phyloP scores from a whole-genome alignment of 192 early-diverging fungal genomes.

The Phlyctochytrium planicorne region DNA sequence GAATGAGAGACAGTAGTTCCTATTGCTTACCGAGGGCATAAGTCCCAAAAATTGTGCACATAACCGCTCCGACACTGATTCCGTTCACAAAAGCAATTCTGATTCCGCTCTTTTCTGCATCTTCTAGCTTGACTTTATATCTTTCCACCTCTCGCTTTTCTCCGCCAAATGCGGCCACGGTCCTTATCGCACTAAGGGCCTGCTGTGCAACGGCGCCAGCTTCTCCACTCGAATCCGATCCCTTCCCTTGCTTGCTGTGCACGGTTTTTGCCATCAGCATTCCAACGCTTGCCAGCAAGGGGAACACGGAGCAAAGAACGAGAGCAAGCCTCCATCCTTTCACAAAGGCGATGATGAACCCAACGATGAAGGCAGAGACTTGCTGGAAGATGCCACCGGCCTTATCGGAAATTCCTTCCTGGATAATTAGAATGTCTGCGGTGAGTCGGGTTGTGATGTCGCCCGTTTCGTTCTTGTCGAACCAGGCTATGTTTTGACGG shows the following conservation, averaged over 20 bases:
- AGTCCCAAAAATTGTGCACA: slow-evolving; percentile 71
- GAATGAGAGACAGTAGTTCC: neutral
- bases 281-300: slow-evolving; percentile 59
- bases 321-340: slow-evolving; percentile 81
- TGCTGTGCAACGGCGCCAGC: slow-evolving; percentile 87
- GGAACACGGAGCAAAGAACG: slow-evolving; percentile 75
- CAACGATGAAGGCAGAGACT: slow-evolving; percentile 35
- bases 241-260: slow-evolving; percentile 17
- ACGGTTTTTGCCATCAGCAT: slow-evolving; percentile 60
- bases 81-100: slow-evolving; percentile 60
- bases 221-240: slow-evolving; percentile 65
- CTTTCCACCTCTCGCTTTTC: slow-evolving; percentile 66
- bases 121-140: slow-evolving; percentile 61
- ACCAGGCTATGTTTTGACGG: slow-evolving; percentile 28
- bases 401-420: slow-evolving; percentile 58
- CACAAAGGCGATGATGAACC: slow-evolving; percentile 47
- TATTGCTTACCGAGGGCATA: slow-evolving; percentile 75
- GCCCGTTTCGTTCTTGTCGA: slow-evolving; percentile 45
- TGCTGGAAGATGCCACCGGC: slow-evolving; percentile 41
- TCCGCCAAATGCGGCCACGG: slow-evolving; percentile 83
- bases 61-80: slow-evolving; percentile 69
- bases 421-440: slow-evolving; percentile 42
- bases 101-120: slow-evolving; percentile 64
- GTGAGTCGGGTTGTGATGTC: slow-evolving; percentile 49
- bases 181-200: slow-evolving; percentile 77